A percentile compares a stretch with the other conserved stretches of the same genome.
Evolutionary conservation across 2,329 filamentous ascomycete genomes (phyloP).

Genomic region (Cadophora sp.): DNA sequence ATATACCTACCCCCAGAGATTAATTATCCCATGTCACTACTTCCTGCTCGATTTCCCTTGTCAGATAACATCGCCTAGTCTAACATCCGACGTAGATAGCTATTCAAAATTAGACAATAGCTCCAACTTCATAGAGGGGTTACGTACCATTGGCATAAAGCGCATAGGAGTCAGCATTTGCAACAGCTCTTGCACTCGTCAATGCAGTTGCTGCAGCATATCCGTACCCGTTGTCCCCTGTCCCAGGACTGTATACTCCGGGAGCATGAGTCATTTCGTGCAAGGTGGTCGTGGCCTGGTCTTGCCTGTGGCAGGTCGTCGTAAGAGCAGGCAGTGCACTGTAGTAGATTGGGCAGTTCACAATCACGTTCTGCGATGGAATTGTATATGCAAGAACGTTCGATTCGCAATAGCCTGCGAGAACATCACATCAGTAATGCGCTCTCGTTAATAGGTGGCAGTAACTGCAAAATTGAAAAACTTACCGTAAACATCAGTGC

Average conservation of each 20-base stretch:
- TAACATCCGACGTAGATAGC: constrained; percentile 12
- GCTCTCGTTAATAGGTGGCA: no score
- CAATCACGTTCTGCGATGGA: constrained; percentile 60
- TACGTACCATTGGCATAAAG: constrained; percentile 57
- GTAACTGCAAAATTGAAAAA: neutral
- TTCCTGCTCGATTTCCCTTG: neutral
- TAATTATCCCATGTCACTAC: no score
- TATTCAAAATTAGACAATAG: neutral
- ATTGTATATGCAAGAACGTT: constrained; percentile 67
- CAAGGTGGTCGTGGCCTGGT: constrained; percentile 68
- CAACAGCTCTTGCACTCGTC: constrained; percentile 56
- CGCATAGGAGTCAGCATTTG: constrained; percentile 67
- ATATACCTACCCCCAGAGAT: no score
- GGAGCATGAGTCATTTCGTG: constrained; percentile 72
- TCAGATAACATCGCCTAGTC: neutral
- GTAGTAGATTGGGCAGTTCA: constrained; percentile 69
- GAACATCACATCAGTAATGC: neutral
- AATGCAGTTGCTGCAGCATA: constrained; percentile 58
- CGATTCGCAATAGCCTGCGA: constrained; percentile 51
- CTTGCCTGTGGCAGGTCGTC: constrained; percentile 65
- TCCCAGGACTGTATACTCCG: constrained; percentile 60
- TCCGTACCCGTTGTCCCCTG: constrained; percentile 64
- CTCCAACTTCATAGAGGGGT: neutral
- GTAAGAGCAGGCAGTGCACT: constrained; percentile 57
- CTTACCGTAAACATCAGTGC: constrained; percentile 58